phyloP scores from a whole-genome alignment of 768 basidiomycete species.

The Russula virescens region DNA sequence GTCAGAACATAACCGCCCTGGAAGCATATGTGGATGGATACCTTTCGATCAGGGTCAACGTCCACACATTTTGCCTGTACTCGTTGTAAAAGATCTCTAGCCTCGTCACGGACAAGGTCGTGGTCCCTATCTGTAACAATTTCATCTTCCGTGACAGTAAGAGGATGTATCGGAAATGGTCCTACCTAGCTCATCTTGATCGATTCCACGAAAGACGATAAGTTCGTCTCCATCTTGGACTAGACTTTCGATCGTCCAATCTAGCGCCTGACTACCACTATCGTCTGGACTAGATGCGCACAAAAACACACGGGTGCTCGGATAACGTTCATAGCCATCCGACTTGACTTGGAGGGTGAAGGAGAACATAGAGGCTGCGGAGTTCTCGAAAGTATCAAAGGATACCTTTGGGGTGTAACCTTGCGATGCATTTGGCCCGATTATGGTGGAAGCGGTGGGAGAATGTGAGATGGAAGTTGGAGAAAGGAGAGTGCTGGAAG shows the following conservation, averaged over 20 bases:
- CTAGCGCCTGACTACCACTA: conserved; percentile 80
- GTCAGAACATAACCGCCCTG: background rate
- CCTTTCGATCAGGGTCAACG: conserved; percentile 72
- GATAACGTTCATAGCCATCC: conserved; percentile 68
- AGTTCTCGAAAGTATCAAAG: conserved; percentile 84
- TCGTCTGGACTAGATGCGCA: conserved; percentile 88
- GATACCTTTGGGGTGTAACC: conserved; percentile 63
- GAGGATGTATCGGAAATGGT: background rate
- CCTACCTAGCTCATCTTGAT: conserved; percentile 78
- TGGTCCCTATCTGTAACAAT: conserved; percentile 60
- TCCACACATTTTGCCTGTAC: conserved; percentile 81
- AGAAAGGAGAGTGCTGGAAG: conserved; percentile 8
- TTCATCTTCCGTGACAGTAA: background rate
- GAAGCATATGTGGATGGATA: conserved; percentile 25
- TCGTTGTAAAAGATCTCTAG: conserved; percentile 68
- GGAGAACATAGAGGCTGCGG: conserved; percentile 78
- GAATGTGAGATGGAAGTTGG: conserved; percentile 2
- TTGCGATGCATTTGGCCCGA: conserved; percentile 29
- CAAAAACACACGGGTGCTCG: conserved; percentile 80
- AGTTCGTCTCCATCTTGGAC: conserved; percentile 89
- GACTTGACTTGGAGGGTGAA: conserved; percentile 82
- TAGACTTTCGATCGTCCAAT: conserved; percentile 86
- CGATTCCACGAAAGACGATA: conserved; percentile 85
- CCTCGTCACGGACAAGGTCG: conserved; percentile 74
- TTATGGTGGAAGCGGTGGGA: conserved; percentile 24